These are phyloP conservation scores for Suillus sp. DNA, from an alignment of 768 basidiomycete species.

Conservation along the genomic window DNA sequence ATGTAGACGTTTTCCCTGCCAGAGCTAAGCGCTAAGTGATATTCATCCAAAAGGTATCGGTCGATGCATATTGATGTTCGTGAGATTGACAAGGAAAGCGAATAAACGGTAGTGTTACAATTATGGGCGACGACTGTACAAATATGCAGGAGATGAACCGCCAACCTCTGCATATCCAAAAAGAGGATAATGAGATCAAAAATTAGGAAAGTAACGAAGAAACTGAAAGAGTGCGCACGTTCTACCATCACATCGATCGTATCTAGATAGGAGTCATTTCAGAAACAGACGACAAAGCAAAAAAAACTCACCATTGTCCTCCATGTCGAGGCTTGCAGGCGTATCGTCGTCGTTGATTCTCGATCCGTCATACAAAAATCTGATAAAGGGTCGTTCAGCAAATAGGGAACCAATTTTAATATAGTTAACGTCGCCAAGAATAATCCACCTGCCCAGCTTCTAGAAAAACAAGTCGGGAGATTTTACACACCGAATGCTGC, in stretches of 20 bases:
- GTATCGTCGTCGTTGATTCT: conserved; percentile 91
- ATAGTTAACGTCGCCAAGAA: not conserved
- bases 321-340: conserved; percentile 82
- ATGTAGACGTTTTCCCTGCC: not conserved
- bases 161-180: conserved; percentile 44
- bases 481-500: conserved; percentile 76
- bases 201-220: conserved; percentile 14
- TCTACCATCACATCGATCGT: conserved; percentile 97
- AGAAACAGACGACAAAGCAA: conserved; percentile 8
- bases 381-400: conserved; percentile 32
- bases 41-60: not conserved
- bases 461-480: not conserved
- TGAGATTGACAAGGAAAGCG: conserved; percentile 9
- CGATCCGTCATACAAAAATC: conserved; percentile 88
- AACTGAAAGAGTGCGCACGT: conserved; percentile 56
- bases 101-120: conserved; percentile 17
- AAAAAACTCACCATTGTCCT: conserved; percentile 71
- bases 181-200: conserved; percentile 7
- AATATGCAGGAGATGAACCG: conserved; percentile 31
- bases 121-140: conserved; percentile 16
- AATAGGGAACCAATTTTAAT: not conserved
- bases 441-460: conserved; percentile 1
- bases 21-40: not conserved
- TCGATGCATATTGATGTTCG: not conserved
- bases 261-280: conserved; percentile 45